phyloP scores from a whole-genome alignment of 2,329 filamentous ascomycete species.

The Pseudogymnoascus sp. region DNA sequence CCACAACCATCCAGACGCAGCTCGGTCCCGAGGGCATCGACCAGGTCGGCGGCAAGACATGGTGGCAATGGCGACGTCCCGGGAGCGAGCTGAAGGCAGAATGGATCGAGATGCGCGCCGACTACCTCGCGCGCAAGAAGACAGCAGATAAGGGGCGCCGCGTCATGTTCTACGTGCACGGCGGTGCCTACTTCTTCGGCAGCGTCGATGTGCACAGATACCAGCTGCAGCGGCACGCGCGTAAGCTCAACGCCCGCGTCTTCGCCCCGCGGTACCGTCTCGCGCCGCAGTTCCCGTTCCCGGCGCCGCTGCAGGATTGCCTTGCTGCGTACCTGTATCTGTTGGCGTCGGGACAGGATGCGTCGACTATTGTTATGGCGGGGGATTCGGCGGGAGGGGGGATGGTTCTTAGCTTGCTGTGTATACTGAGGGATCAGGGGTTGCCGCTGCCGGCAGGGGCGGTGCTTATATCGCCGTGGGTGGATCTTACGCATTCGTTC shows the following conservation, averaged over 20 bases:
- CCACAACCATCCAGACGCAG: constrained; percentile 59
- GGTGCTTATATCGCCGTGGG: constrained; percentile 90
- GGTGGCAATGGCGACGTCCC: constrained; percentile 83
- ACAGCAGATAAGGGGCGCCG: constrained; percentile 53
- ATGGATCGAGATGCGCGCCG: constrained; percentile 91
- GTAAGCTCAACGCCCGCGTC: constrained; percentile 84
- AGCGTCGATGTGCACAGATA: constrained; percentile 96
- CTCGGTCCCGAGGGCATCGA: constrained; percentile 69
- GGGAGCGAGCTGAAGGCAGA: constrained; percentile 65
- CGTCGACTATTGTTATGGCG: constrained; percentile 74
- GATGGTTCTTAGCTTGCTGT: constrained; percentile 74
- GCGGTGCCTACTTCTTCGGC: constrained; percentile 91
- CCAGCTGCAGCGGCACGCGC: constrained; percentile 90
- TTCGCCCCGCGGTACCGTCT: constrained; percentile 82
- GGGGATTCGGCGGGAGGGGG: constrained; percentile 92
- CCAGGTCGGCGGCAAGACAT: constrained; percentile 68
- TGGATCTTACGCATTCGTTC: constrained; percentile 90
- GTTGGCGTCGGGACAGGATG: constrained; percentile 59
- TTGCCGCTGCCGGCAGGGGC: constrained; percentile 82
- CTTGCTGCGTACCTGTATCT: constrained; percentile 81
- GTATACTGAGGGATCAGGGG: constrained; percentile 72
- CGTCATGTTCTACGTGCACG: constrained; percentile 90
- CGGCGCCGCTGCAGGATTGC: constrained; percentile 85
- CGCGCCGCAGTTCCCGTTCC: constrained; percentile 90
- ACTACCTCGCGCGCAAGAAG: constrained; percentile 65